phyloP scores from a whole-genome alignment of 768 basidiomycete species.

The Rhodotorula diobovata region DNA sequence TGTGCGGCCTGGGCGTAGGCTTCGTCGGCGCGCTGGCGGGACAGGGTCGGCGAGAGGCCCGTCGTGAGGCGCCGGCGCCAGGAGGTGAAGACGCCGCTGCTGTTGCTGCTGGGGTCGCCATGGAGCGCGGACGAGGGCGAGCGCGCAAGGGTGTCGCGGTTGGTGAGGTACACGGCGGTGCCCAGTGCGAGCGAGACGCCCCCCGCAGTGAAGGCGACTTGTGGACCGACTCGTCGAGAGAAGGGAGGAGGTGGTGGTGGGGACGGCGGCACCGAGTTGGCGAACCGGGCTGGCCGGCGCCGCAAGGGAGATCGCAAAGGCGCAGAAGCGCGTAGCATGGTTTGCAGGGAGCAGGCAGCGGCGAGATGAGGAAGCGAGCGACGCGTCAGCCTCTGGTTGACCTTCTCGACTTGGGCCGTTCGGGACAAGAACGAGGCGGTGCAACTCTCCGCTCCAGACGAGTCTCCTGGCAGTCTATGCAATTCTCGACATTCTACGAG shows the following conservation, averaged over 20 bases:
- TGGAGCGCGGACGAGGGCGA: not conserved
- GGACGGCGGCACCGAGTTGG: not conserved
- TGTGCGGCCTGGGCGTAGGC: not conserved
- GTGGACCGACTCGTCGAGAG: not conserved
- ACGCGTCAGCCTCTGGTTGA: not conserved
- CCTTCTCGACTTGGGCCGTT: not conserved
- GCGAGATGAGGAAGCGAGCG: too few species aligned
- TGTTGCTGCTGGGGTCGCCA: not conserved
- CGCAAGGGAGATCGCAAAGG: not conserved
- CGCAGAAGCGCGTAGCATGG: not conserved
- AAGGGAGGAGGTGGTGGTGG: not conserved
- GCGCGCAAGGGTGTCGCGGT: slow-evolving; percentile 13
- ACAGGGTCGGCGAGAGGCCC: slow-evolving; percentile 10
- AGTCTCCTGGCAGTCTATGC: too few species aligned
- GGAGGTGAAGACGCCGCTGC: not conserved
- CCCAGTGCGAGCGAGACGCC: slow-evolving; percentile 1
- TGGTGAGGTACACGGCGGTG: slow-evolving; percentile 19
- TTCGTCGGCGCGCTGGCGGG: slow-evolving; percentile 16
- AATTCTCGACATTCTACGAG: too few species aligned
- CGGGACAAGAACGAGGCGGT: not conserved
- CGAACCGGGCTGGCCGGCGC: not conserved
- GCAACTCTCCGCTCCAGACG: not conserved
- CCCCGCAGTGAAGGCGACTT: slow-evolving; percentile 16
- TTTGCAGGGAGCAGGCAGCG: not conserved
- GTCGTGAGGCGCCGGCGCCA: not conserved